These are phyloP conservation scores for Pyronema domesticum DNA, from an alignment of 495 filamentous ascomycete species.

Conservation along the genomic window DNA sequence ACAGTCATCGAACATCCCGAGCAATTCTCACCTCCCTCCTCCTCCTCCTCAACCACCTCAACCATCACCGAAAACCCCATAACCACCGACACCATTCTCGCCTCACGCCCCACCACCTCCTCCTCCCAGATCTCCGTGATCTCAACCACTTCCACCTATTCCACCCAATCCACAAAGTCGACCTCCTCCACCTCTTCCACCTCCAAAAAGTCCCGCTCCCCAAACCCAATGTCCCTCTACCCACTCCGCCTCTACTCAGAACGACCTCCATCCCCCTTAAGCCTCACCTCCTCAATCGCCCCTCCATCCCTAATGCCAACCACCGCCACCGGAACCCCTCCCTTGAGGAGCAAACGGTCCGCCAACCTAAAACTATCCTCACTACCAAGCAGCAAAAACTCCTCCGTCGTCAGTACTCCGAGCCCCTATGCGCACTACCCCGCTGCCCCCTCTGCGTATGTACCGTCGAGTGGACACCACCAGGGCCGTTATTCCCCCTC, in stretches of 20 bases:
- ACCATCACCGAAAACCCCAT: conserved; percentile 26
- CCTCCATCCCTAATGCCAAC: conserved; percentile 21
- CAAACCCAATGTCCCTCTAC: conserved; percentile 1
- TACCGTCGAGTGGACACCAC: too few species aligned
- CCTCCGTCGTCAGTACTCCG: neutral
- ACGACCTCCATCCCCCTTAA: conserved; percentile 14
- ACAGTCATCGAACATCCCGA: neutral
- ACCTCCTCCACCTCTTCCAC: neutral
- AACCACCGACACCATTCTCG: conserved; percentile 26
- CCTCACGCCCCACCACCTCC: conserved; percentile 5
- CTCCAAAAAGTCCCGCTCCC: neutral
- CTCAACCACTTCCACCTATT: neutral
- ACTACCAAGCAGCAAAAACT: conserved; percentile 4
- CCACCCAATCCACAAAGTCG: neutral
- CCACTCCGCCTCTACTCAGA: conserved; percentile 3
- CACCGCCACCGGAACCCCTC: conserved; percentile 15
- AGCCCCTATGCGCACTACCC: neutral
- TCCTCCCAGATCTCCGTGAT: neutral
- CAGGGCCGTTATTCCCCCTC: neutral
- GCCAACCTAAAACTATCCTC: conserved; percentile 15
- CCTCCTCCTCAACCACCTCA: conserved; percentile 35
- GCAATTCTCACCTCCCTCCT: conserved; percentile 37
- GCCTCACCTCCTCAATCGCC: conserved; percentile 13
- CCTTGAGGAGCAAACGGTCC: conserved; percentile 8
- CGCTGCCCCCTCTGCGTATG: neutral